Evolutionary conservation across 1,139 yeast species (phyloP), one percentile per base, ranked within the genome.

Genomic region (Scheffersomyces insectosa): DNA sequence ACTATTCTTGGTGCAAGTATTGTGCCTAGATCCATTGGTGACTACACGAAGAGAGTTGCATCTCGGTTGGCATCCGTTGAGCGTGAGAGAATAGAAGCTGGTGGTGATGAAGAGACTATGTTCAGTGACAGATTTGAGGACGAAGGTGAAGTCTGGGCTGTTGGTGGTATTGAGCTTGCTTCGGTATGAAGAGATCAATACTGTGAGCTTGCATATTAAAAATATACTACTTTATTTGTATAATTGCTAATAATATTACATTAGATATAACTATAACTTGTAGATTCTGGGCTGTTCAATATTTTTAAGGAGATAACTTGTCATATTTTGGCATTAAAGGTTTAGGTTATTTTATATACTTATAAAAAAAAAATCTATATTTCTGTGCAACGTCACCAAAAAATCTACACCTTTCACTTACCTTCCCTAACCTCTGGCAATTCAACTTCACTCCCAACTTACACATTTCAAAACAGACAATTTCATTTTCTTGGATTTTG

Each of bases 31-130:
- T 87, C 96, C 0, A 78, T 91, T 48, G 82, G 85, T 30, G 98
- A 91, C 58, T 91, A 88, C 64, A 87, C 96, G 4, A 86, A 80
- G 68, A 81, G 98, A 65, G 97, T 91, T 34, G 97, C 88, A 12
- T 61, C 75, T 43, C 79, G 97, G 63, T 77, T 91, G 54, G 97
- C 97, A 0, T 72, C 72, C 29, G 90, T 88, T 41, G 97, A 90
- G 63, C 78, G 91, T 57, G 97, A 88, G 55, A 80, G 96, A 68
- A 76, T 88, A 28, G 85, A 79, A 23, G 96, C 90, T 20, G 97
- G 97, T 41, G 97, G 97, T 47, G 97, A 90, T 60, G 88, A 77
- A 13, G 96, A 88, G 56, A 79, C 91, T 0, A 81, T 89, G 77
- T 88, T 77, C 62, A 83, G 93, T 52, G 97, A 90, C 62, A 77